Base-by-base conservation (phyloP, 768 basidiomycete species). In the Pleurotus sapidus region DNA sequence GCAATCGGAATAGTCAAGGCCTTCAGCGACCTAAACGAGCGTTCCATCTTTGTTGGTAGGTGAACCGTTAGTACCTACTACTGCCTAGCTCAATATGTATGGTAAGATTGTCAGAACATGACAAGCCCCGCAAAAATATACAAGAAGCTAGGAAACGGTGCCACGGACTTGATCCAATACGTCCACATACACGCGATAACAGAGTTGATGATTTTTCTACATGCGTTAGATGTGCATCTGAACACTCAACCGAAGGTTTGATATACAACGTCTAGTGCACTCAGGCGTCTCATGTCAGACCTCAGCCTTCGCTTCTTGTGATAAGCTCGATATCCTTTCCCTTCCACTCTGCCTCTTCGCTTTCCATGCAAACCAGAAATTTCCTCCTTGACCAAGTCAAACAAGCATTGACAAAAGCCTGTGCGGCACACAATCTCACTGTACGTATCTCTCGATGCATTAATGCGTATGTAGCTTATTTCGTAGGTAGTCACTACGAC, bases 1-100 rank as follows among this genome's bases (percentile, higher is more conserved):
- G 80, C 81, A 7, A 68, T 79, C 12, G 75, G 78, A 50, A 76
- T 89, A 46, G 76, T 78, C 12, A 66, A 70, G 34, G 75, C 70
- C 3, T 83, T 86, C 56, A 69, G 80, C 2, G 70, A 80, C 57
- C 67, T 72, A 3, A 73, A 73, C 0, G 75, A 83, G 47, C 77
- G 78, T n/a, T 77, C 86, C 4, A 68, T 91, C 18, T 85, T 90
- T 61, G 72, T 86, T 58, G 90, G 90, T 89, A 69, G 69, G 74
- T 63, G 4, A 46, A 34, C 30, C 4, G 5, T 24, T 47, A n/a
- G 20, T 49, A 25, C 43, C 37, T 46, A 56, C 51, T 46, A 39
- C 60, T 37, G 65, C 17, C 37, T 49, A 20, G 23, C 38, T 34
- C 43, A 15, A 12, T 25, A 11, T 34, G 8, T 34, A 11, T 34